Percentiles rank a stretch among this genome's conserved stretches.
phyloP scores from a whole-genome alignment of 2,329 filamentous ascomycete genomes.

The Chalara sp. region DNA sequence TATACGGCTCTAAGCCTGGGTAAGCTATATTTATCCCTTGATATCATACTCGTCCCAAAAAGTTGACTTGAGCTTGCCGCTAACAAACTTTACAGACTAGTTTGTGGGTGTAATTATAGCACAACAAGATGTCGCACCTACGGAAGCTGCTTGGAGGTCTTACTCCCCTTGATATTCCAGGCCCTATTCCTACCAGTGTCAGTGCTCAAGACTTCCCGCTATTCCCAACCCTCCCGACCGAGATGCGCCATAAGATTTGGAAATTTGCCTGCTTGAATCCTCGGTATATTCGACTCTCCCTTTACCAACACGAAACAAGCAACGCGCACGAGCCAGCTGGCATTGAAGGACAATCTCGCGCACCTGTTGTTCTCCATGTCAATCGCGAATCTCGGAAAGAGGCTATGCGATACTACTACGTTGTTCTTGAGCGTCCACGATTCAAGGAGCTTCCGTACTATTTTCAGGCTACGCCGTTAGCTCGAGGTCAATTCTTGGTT shows the following conservation, averaged over 20 bases:
- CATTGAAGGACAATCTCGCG: not conserved
- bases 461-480: no score
- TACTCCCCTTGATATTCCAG: not conserved
- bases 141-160: not conserved
- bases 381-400: not conserved
- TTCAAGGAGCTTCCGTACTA: not conserved
- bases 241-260: not conserved
- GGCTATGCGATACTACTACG: not conserved
- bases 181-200: not conserved
- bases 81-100: not conserved
- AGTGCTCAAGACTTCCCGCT: not conserved
- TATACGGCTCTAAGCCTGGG: not conserved
- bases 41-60: not conserved
- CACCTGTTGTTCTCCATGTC: not conserved
- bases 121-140: not conserved
- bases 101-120: not conserved
- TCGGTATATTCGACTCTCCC: not conserved
- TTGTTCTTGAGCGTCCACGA: not conserved
- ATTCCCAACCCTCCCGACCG: not conserved
- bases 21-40: not conserved
- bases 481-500: not conserved
- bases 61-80: not conserved
- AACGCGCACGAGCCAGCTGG: not conserved
- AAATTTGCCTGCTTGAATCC: not conserved
- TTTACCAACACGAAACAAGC: not conserved